Evolutionary conservation across 2,329 filamentous ascomycete genomes (phyloP).

Genomic region (Dactylonectria estremocensis): DNA sequence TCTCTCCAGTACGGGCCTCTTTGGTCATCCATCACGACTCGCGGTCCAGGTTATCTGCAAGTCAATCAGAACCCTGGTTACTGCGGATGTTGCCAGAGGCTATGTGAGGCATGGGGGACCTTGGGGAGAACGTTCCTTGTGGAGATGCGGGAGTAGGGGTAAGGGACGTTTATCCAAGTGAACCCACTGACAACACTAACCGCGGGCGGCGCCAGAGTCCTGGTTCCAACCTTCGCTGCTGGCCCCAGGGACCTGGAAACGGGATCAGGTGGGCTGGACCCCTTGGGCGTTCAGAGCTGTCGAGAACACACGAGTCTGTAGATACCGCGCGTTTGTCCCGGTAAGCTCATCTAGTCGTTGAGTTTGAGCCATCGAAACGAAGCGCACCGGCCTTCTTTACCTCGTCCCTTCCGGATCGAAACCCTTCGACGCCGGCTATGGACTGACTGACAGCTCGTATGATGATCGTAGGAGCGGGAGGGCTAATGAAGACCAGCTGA

Average conservation of each 20-base stretch:
- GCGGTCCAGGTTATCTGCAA: conserved; percentile 20
- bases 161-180: conserved; percentile 30
- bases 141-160: conserved; percentile 39
- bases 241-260: conserved; percentile 21
- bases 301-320: conserved; percentile 15
- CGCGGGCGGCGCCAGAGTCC: conserved; percentile 34
- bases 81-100: conserved; percentile 24
- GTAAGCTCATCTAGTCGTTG: conserved; percentile 36
- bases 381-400: background rate
- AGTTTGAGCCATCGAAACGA: conserved; percentile 8
- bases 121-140: conserved; percentile 38
- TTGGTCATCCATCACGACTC: background rate
- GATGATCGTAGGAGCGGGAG: conserved; percentile 34
- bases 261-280: conserved; percentile 22
- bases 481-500: conserved; percentile 33
- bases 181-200: conserved; percentile 37
- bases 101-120: conserved; percentile 35
- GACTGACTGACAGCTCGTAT: conserved; percentile 42
- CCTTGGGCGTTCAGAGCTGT: conserved; percentile 13
- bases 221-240: conserved; percentile 30
- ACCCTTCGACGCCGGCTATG: conserved; percentile 14
- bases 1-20: conserved; percentile 6
- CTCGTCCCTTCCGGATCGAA: conserved; percentile 11
- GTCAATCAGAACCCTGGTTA: conserved; percentile 10
- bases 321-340: conserved; percentile 29